Evolutionary conservation across 495 filamentous ascomycete genomes (phyloP), one percentile per base, ranked within the genome.

Genomic region (Poronia punctata): DNA sequence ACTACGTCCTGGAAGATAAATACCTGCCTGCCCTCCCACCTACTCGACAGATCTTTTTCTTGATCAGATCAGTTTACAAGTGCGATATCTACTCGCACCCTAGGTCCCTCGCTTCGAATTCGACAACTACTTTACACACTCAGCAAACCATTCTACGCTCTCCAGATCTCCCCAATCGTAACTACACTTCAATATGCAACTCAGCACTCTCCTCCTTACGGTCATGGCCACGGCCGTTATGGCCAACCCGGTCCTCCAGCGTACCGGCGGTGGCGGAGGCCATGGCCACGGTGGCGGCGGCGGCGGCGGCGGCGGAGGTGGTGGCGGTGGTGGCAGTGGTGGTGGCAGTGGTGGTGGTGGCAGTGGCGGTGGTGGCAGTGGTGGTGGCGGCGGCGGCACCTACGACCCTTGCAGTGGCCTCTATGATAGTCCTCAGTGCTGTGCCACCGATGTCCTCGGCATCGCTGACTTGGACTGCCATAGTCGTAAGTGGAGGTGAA

Each of bases 391-490:
- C 19, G 14, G 5, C 15, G 11, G 17, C 12, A 22, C 41, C 39
- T 57, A 50, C 37, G 43, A 39, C 20, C 27, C 48, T 28, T 54
- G 51, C 54, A 40, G 19, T 28, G 52, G 52, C 16, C 46, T 53
- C 22, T 53, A 58, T 24, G 45, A 42, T 40, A 50, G 21, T 28
- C 35, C 52, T 10, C 59, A 57, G 29, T 72, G 68, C 62, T 72
- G 68, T 48, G 59, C 68, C 17, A 64, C 65, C 26, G 62, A 72
- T 35, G 65, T 71, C 25, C 59, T 68, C 16, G 62, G 63, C 28
- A 46, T 72, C 28, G 66, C 63, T 7, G 67, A 72, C 41, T 53
- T 72, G 30, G 57, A 72, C 52, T 72, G 68, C 50, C n/a, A 21
- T 1, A 26, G 41, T 22, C 63, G 68, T 72, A 66, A 49, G 66